Evolutionary conservation across 2,329 filamentous ascomycete species (phyloP).

Genomic region (Tolypocladium guangdongense): DNA sequence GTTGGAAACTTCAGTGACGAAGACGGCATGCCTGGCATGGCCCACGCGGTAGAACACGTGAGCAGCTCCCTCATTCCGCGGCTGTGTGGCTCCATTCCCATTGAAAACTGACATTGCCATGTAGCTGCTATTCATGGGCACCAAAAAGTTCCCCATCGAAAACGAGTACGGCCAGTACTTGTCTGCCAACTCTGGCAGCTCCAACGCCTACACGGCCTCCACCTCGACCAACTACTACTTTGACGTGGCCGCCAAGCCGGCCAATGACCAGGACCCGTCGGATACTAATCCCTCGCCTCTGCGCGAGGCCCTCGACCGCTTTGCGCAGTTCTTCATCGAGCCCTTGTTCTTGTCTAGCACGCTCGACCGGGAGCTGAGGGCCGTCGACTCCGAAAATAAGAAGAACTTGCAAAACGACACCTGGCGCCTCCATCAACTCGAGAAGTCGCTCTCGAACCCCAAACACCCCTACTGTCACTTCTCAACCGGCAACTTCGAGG

Average conservation of each 20-base stretch:
- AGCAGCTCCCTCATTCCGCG: slow-evolving; percentile 10
- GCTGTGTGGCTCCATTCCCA: background rate
- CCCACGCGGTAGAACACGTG: slow-evolving; percentile 89
- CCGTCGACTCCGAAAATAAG: slow-evolving; percentile 94
- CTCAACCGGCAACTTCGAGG: slow-evolving; percentile 79
- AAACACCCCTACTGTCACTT: slow-evolving; percentile 86
- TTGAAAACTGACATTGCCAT: slow-evolving; percentile 3
- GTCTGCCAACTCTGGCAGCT: slow-evolving; percentile 77
- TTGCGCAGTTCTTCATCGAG: slow-evolving; percentile 87
- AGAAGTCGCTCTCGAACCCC: slow-evolving; percentile 79
- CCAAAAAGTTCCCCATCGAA: slow-evolving; percentile 91
- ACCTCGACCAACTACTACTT: slow-evolving; percentile 98
- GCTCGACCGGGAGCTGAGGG: slow-evolving; percentile 74
- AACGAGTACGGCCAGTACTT: slow-evolving; percentile 95
- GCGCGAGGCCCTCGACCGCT: slow-evolving; percentile 76
- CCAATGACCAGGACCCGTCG: slow-evolving; percentile 45
- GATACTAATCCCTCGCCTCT: slow-evolving; percentile 49
- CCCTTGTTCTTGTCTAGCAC: slow-evolving; percentile 79
- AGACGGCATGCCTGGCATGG: slow-evolving; percentile 84
- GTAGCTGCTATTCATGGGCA: slow-evolving; percentile 90
- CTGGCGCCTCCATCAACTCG: slow-evolving; percentile 80
- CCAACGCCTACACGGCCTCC: slow-evolving; percentile 87
- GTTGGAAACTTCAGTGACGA: slow-evolving; percentile 93
- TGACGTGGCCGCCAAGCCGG: slow-evolving; percentile 75
- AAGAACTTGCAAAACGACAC: slow-evolving; percentile 89